Conservation (phyloP, 164 flowering plant species). For the Houttuynia cordata region DNA sequence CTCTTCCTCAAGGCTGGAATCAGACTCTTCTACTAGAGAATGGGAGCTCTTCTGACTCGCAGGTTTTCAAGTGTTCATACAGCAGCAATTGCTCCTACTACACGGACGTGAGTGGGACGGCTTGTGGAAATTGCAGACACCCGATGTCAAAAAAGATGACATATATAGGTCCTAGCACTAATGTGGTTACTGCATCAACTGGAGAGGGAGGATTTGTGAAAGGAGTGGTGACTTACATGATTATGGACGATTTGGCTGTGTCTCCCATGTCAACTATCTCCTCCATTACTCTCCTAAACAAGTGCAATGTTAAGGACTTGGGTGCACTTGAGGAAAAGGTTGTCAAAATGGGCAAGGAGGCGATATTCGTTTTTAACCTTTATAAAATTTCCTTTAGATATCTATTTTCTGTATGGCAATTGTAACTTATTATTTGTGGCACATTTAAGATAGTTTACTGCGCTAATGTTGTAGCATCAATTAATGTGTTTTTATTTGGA, state of each 20-base stretch:
- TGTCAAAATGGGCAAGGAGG: conserved; percentile 13
- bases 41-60: not conserved
- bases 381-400: no score
- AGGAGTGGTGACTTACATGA: conserved; percentile 31
- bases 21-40: not conserved
- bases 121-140: not conserved
- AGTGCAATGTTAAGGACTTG: conserved; percentile 19
- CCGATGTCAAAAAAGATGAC: not conserved
- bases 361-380: conserved; percentile 9
- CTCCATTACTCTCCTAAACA: conserved; percentile 18
- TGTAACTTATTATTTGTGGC: no score
- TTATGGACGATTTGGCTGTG: conserved; percentile 34
- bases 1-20: not conserved
- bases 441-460: no score
- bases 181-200: not conserved
- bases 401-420: not conserved
- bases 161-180: not conserved
- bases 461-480: not conserved
- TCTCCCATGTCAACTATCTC: conserved; percentile 34
- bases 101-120: not conserved
- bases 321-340: conserved; percentile 15
- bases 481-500: not conserved
- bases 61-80: not conserved
- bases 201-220: conserved; percentile 21
- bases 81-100: not conserved